phyloP scores from a whole-genome alignment of 352 stramenopile species.

The Phytophthora melonis region DNA sequence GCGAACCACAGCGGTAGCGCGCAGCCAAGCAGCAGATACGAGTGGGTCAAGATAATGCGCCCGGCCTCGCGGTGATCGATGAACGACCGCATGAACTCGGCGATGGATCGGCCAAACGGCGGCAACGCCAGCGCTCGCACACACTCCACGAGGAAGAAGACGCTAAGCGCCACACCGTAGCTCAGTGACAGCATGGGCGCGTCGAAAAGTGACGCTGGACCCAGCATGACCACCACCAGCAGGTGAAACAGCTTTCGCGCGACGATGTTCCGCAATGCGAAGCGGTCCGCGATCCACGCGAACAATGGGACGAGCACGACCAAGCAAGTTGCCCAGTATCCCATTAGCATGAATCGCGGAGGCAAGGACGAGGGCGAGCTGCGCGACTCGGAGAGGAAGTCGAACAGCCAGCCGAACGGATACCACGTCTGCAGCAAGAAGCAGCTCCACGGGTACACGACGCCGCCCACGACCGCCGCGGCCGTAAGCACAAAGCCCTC shows the following conservation, averaged over 20 bases:
- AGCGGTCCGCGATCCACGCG: constrained; percentile 35
- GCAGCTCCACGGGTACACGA: constrained; percentile 68
- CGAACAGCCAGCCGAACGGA: constrained; percentile 26
- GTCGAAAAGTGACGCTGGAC: constrained; percentile 59
- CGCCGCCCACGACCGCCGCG: constrained; percentile 27
- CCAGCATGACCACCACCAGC: constrained; percentile 74
- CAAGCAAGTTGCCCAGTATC: constrained; percentile 63
- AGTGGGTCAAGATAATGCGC: constrained; percentile 70
- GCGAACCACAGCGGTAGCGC: constrained; percentile 74
- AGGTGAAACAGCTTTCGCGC: constrained; percentile 80
- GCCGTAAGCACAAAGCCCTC: constrained; percentile 39
- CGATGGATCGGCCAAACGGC: constrained; percentile 54
- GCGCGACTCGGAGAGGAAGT: constrained; percentile 44
- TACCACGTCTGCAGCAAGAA: constrained; percentile 53
- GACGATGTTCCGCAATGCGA: constrained; percentile 67
- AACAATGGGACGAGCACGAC: constrained; percentile 64
- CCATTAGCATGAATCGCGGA: constrained; percentile 45
- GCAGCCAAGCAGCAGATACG: constrained; percentile 76
- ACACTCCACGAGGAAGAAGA: constrained; percentile 73
- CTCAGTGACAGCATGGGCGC: constrained; percentile 67
- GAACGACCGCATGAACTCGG: constrained; percentile 66
- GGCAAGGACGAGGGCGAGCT: constrained; percentile 4
- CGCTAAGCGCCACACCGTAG: constrained; percentile 69
- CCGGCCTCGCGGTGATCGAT: constrained; percentile 76
- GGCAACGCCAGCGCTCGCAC: constrained; percentile 61